Evolutionary conservation across 768 basidiomycete species (phyloP), one percentile per base, ranked within the genome.

Genomic region (Lentinus brumalis): DNA sequence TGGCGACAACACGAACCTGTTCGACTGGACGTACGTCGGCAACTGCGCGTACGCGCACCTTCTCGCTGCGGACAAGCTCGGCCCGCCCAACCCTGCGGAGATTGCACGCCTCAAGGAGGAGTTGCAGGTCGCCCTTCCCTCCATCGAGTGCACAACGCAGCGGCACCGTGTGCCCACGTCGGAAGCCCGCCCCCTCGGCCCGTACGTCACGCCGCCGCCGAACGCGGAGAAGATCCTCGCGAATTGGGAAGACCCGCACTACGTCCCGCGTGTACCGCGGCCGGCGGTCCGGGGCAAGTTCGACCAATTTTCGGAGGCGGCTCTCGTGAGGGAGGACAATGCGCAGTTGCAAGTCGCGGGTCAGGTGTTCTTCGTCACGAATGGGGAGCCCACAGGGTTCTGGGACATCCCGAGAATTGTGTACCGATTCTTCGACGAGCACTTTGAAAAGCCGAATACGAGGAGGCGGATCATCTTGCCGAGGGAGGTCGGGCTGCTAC

Each of bases 11-110:
- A 86, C 83, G 64, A 98, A 98, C 72, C 76, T 98, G 4, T 94
- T 92, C 69, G 97, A 98, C 75, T 95, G 91, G 86, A 97, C 96
- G 5, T 98, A 98, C 70, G 94, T 98, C 67, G 94, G 87, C 56
- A 99, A 99, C 73, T 88, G 96, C 62, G 96, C 95, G 1, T 85
- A 90, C 68, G 96, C 95, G 4, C 97, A 99, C 72, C 78, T 99
- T 14, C 84, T 98, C 53, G 97, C 97, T 11, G 89, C 92, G 21
- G 96, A 98, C 79, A 91, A 87, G 70, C 85, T 99, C 45, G 80
- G 79, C 51, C 76, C 80, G 12, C 78, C 82, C 0, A 77, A 83
- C 26, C 79, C 83, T 0, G 75, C 79, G 15, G 76, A 81, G 16
- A 65, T 74, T 15, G 67, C 64, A 8, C 57, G 56, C 51, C 53